Base-by-base conservation (phyloP, 2,329 filamentous ascomycete species). In the Trichoderma simmonsii region DNA sequence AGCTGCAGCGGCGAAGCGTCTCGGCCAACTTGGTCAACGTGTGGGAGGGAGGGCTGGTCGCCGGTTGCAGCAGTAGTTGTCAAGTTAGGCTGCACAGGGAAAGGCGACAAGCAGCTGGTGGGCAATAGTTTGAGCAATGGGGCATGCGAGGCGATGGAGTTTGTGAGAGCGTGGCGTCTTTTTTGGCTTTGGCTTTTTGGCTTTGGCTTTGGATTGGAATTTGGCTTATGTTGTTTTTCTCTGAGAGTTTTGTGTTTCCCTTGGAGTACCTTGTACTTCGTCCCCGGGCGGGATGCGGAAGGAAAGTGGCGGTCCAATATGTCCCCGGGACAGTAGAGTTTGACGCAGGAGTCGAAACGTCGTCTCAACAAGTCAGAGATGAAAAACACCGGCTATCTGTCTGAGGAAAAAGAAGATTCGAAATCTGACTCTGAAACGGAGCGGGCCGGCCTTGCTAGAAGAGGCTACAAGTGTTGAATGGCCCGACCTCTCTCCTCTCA, bases 391-490 rank as follows among this genome's bases (percentile, higher is more conserved):
- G 48, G 32, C 48, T 26, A 56, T 66, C 65, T 43, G 54, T 28
- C 65, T 24, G 56, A 59, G 66, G 57, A 24, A 70, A 59, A 36
- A 54, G 21, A 60, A 54, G 57, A 18, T 62, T 54, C 57, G 30
- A 61, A 51, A 70, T 26, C 28, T 24, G 21, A 32, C 67, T 57
- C 67, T 70, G 67, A 62, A 62, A 62, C 67, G 57, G 57, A 54
- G 39, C 67, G 67, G 67, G 24, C 67, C 67, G 67, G 67, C 63
- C 60, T 56, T 54, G 26, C 48, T 54, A 30, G 63, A 66, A 66
- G 30, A 63, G 63, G 63, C 28, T 66, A 24, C 48, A 54, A 14
- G 48, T 54, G 56, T 26, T 36, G 63, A 62, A 24, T 54, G 9
- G n/a, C 21, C 39, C 28, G n/a, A 39, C 57, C 57, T 34, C 30